Conservation (phyloP, 495 filamentous ascomycete species). For the Cenococcum geophilum region DNA sequence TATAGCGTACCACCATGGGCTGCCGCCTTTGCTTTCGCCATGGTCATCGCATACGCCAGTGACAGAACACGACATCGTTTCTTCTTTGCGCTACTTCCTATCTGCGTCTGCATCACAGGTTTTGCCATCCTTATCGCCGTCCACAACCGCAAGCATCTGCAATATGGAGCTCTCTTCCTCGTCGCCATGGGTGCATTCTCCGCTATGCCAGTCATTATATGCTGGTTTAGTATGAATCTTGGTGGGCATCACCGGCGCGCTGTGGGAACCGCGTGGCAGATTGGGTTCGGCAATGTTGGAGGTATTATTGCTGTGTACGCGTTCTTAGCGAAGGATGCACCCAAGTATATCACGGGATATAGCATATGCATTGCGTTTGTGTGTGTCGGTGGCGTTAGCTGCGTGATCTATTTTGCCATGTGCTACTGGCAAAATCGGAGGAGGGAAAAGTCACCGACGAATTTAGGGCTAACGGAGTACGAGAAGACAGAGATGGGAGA, state of each 20-base stretch:
- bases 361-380: constrained; percentile 71
- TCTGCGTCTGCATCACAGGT: constrained; percentile 43
- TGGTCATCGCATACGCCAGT: constrained; percentile 36
- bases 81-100: constrained; percentile 36
- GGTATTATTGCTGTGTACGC: constrained; percentile 86
- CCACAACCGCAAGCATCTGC: constrained; percentile 35
- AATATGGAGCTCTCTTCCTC: constrained; percentile 41
- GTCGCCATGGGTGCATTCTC: constrained; percentile 43
- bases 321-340: constrained; percentile 67
- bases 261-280: constrained; percentile 81
- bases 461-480: constrained; percentile 58
- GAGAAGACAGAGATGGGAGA: constrained; percentile 72
- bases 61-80: constrained; percentile 37
- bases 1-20: constrained; percentile 46
- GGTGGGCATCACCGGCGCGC: constrained; percentile 78
- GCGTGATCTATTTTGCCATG: constrained; percentile 54
- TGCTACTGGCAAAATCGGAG: constrained; percentile 60
- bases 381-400: constrained; percentile 56
- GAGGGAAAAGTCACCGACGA: constrained; percentile 47
- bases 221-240: constrained; percentile 93
- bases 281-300: constrained; percentile 91
- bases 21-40: constrained; percentile 41
- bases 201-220: constrained; percentile 78
- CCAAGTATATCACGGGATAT: constrained; percentile 68
- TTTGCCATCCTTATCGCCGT: constrained; percentile 40